Evolutionary conservation across 106 monocot species (phyloP).

Genomic region (Iris macrosiphon): DNA sequence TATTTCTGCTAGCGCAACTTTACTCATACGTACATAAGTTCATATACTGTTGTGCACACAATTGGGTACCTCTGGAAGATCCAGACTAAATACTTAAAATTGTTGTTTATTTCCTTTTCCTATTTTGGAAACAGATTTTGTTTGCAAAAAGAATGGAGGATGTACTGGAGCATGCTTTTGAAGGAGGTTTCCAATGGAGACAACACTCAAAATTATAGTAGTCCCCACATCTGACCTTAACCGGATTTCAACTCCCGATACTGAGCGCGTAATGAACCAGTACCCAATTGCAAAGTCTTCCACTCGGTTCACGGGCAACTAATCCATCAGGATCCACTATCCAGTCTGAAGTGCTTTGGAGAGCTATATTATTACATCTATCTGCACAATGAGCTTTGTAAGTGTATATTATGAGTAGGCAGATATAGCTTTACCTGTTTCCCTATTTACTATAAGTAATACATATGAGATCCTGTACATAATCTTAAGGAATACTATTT

Average conservation of each 20-base stretch:
- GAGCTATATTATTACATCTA: not conserved
- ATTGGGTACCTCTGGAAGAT: no score
- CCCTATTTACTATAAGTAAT: no score
- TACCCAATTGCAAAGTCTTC: not conserved
- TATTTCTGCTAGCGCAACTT: no score
- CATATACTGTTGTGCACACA: no score
- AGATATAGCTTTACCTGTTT: no score
- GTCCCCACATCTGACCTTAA: not conserved
- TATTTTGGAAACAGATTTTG: slow-evolving; percentile 55
- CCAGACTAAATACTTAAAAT: no score
- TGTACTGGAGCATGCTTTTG: slow-evolving; percentile 60
- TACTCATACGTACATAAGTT: no score
- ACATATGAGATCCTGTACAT: no score
- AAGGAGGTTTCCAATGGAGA: slow-evolving; percentile 57
- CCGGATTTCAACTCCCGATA: not conserved
- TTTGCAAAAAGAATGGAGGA: slow-evolving; percentile 59
- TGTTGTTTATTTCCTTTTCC: no score
- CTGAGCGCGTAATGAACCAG: not conserved
- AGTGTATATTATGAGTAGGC: not conserved
- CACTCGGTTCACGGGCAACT: not conserved
- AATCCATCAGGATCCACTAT: not conserved
- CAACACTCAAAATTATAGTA: slow-evolving; percentile 37
- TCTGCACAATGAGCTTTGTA: not conserved
- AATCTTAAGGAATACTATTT: no score
- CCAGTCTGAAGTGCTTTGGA: not conserved